phyloP scores from a whole-genome alignment of 2,329 filamentous ascomycete species.

The Fusarium sarcochroum region DNA sequence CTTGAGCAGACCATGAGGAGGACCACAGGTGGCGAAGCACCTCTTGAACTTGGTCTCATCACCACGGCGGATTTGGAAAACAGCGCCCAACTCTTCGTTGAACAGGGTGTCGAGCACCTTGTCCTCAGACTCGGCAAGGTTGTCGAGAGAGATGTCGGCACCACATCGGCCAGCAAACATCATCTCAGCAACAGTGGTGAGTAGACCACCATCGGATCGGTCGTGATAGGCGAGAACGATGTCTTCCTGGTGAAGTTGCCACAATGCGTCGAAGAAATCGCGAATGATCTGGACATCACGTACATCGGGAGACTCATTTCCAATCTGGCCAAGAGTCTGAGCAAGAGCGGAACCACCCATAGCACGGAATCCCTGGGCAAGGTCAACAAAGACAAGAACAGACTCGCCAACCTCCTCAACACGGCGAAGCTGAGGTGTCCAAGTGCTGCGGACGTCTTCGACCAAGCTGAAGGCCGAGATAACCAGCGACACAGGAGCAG shows the following conservation, averaged over 20 bases:
- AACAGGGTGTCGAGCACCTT: constrained; percentile 85
- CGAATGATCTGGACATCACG: constrained; percentile 84
- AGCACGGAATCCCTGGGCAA: constrained; percentile 83
- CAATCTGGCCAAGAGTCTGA: constrained; percentile 89
- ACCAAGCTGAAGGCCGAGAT: constrained; percentile 93
- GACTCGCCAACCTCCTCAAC: constrained; percentile 91
- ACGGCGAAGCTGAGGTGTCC: constrained; percentile 90
- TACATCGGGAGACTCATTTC: constrained; percentile 87
- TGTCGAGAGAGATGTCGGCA: constrained; percentile 86
- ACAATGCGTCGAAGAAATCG: constrained; percentile 92
- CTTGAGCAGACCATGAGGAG: constrained; percentile 83
- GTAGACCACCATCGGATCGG: constrained; percentile 90
- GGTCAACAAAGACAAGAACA: constrained; percentile 89
- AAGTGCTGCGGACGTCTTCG: constrained; percentile 85
- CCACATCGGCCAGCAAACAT: constrained; percentile 97
- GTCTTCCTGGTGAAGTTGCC: constrained; percentile 70
- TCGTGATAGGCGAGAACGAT: constrained; percentile 94
- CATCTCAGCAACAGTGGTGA: constrained; percentile 95
- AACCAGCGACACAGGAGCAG: constrained; percentile 89
- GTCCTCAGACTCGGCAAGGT: constrained; percentile 73
- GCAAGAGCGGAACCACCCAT: constrained; percentile 93
- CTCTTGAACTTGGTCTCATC: constrained; percentile 89
- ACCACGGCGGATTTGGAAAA: constrained; percentile 92
- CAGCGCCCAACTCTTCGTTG: constrained; percentile 95
- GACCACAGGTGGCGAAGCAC: constrained; percentile 92